Percentiles rank a stretch among this genome's conserved stretches.
Evolutionary conservation across 352 stramenopile genomes (phyloP).

Genomic region (Saprolegnia parasitica): DNA sequence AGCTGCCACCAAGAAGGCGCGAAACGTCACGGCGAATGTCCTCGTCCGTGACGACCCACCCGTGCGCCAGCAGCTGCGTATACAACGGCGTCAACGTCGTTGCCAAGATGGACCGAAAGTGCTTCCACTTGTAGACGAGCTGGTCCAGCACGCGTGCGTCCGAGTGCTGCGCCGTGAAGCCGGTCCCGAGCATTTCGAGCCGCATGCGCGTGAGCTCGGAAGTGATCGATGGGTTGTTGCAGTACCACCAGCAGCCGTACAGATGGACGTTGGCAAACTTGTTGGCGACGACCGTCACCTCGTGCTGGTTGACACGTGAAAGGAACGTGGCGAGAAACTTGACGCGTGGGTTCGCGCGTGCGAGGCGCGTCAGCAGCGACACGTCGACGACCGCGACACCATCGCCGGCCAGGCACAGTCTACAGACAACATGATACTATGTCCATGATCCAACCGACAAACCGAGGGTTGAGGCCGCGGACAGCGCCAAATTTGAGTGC

Average conservation of each 20-base stretch:
- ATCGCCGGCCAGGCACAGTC: constrained; percentile 73
- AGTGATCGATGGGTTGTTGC: constrained; percentile 95
- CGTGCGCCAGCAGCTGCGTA: constrained; percentile 71
- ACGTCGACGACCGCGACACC: constrained; percentile 89
- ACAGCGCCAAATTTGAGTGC: constrained; percentile 93
- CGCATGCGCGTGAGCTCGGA: constrained; percentile 82
- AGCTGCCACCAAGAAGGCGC: constrained; percentile 81
- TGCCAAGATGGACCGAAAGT: constrained; percentile 87
- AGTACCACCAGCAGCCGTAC: constrained; percentile 95
- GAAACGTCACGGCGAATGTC: constrained; percentile 84
- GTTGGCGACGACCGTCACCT: constrained; percentile 89
- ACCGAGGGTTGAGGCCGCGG: constrained; percentile 78
- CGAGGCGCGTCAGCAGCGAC: constrained; percentile 81
- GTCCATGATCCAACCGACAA: constrained; percentile 29
- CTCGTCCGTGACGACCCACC: constrained; percentile 77
- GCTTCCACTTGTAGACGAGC: constrained; percentile 93
- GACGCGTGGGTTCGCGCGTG: constrained; percentile 81
- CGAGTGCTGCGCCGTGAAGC: constrained; percentile 92
- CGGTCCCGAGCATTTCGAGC: constrained; percentile 91
- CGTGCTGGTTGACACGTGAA: constrained; percentile 91
- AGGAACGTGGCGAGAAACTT: constrained; percentile 95
- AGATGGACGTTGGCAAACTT: constrained; percentile 94
- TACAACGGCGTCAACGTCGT: constrained; percentile 87
- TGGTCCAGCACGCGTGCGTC: constrained; percentile 93
- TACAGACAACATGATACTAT: not conserved